Evolutionary conservation across 2,329 filamentous ascomycete species (phyloP), one percentile per base, ranked within the genome.

Genomic region (Colletotrichum tropicicola): DNA sequence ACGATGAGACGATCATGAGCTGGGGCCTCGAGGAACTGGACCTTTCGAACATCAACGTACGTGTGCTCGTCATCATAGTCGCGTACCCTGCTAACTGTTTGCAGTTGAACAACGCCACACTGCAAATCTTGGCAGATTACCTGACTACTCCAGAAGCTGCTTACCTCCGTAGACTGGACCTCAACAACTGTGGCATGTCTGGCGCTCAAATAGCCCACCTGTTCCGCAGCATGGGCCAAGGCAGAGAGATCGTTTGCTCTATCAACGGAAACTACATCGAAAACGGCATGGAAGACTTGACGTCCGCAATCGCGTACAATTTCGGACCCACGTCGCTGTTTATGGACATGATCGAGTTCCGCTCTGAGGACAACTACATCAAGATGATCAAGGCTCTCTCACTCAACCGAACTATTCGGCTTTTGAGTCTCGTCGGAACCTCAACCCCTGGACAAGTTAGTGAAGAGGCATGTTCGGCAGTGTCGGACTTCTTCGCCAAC

Each of bases 271-370:
- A 87, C 68, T 83, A 81, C 2, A 74, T 88, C 4, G 86, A 88
- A 61, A 76, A 79, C 10, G 84, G 82, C 2, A 82, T 87, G 28
- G 82, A 82, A 17, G 79, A 84, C 54, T 74, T 87, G 58, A 83
- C 82, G 21, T 75, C 78, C 19, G 80, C 83, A 7, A 80, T 88
- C 25, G 74, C 78, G 1, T 74, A 77, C 55, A 82, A 81, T 13
- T 80, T 81, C 66, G 83, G 83, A 1, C 85, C 85, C 0, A 82
- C 78, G 65, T 82, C 79, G 23, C 74, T 88, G 21, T 83, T 84
- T 67, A 73, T 87, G 65, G 83, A 87, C 67, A 87, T 88, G 85
- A 76, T 87, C n/a, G 84, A 87, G 65, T 87, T 88, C 68, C 76
- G 78, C 19, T 74, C 82, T 39, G 85, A 87, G 70, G 72, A 72